Conservation (phyloP, 2,329 filamentous ascomycete genomes). For the Helminthosporium solani region DNA sequence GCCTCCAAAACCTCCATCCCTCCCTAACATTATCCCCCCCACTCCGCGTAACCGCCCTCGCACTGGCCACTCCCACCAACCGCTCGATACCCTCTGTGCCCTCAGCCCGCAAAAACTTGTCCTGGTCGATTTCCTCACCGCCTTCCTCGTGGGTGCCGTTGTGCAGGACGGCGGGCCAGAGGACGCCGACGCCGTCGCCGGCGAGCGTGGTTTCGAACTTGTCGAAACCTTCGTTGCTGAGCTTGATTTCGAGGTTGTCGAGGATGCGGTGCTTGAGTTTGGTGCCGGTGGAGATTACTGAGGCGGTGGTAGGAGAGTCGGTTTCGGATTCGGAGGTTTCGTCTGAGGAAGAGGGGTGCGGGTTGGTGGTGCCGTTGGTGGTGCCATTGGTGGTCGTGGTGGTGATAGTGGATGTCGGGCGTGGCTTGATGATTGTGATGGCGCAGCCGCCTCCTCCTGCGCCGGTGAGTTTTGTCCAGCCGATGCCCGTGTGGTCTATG, state of each 20-base stretch:
- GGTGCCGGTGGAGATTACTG: conserved; percentile 33
- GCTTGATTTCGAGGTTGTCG: conserved; percentile 61
- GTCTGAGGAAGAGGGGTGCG: conserved; percentile 13
- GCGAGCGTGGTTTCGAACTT: conserved; percentile 88
- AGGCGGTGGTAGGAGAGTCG: conserved; percentile 25
- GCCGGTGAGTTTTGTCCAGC: conserved; percentile 96
- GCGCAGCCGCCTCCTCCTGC: conserved; percentile 95
- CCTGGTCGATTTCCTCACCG: conserved; percentile 89
- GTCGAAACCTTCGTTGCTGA: conserved; percentile 64
- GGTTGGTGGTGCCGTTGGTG: conserved; percentile 41
- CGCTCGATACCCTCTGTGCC: conserved; percentile 83
- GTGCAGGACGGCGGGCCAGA: conserved; percentile 88
- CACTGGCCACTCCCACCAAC: conserved; percentile 70
- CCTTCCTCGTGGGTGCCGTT: conserved; percentile 80
- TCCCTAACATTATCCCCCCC: conserved; percentile 36
- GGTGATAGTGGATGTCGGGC: conserved; percentile 33
- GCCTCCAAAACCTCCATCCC: conserved; percentile 45
- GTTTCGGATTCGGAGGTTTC: conserved; percentile 16
- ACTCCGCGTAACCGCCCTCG: conserved; percentile 22
- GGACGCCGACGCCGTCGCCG: conserved; percentile 88
- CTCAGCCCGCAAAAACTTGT: conserved; percentile 80
- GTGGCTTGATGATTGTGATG: conserved; percentile 81
- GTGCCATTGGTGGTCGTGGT: conserved; percentile 39
- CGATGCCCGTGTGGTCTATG: conserved; percentile 77
- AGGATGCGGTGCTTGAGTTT: conserved; percentile 49